Evolutionary conservation across 139 green algal genomes (phyloP).

Genomic region (Pleodorina starrii): DNA sequence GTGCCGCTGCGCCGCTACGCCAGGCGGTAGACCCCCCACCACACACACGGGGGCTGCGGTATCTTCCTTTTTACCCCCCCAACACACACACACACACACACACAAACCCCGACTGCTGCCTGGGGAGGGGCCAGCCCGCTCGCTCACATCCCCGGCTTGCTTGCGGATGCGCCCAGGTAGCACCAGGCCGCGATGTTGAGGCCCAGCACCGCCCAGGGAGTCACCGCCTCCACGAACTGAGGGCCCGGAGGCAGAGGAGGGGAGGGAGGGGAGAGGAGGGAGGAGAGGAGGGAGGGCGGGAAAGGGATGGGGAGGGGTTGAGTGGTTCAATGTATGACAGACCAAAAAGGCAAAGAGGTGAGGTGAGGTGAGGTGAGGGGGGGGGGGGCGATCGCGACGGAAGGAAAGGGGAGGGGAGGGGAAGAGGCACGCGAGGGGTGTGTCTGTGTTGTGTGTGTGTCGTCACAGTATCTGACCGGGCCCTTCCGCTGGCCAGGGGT

Average conservation of each 20-base stretch:
- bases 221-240: conserved; percentile 42
- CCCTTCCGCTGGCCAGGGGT: too few relatives aligned
- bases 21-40: too few relatives aligned
- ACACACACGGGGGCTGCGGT: too few relatives aligned
- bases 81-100: too few relatives aligned
- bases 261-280: background rate
- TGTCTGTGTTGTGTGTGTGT: too few relatives aligned
- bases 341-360: too few relatives aligned
- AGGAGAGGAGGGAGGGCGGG: background rate
- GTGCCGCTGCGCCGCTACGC: too few relatives aligned
- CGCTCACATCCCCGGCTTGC: conserved; percentile 25
- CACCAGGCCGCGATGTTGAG: conserved; percentile 61
- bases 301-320: background rate
- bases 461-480: too few relatives aligned
- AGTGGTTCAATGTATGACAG: background rate
- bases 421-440: too few relatives aligned
- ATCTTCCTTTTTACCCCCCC: too few relatives aligned
- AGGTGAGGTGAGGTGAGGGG: too few relatives aligned
- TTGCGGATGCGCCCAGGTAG: conserved; percentile 39
- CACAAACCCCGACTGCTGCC: too few relatives aligned
- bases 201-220: conserved; percentile 40
- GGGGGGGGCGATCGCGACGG: background rate
- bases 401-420: background rate
- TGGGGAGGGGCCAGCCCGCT: background rate
- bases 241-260: background rate